These are phyloP conservation scores for Cicer bijugum DNA, from an alignment of 306 rosid genomes.

Conservation along the genomic window DNA sequence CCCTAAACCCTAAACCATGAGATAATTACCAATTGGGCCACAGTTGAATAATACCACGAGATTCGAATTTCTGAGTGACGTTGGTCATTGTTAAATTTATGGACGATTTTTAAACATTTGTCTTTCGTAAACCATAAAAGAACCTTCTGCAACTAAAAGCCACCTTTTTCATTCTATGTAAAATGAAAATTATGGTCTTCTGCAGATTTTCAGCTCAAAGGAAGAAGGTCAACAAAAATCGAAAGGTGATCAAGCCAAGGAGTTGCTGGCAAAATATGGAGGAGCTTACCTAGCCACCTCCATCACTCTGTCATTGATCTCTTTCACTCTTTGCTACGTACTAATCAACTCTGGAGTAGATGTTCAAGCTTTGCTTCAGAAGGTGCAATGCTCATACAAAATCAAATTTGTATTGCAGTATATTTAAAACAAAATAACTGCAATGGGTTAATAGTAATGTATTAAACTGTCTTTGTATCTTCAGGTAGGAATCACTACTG, in stretches of 20 bases:
- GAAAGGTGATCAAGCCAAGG: constrained; percentile 87
- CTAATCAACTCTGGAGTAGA: constrained; percentile 77
- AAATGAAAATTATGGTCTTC: constrained; percentile 25
- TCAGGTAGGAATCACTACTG: constrained; percentile 79
- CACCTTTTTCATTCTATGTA: background rate
- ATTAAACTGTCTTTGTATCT: background rate
- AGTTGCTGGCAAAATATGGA: constrained; percentile 87
- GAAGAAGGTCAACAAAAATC: constrained; percentile 70
- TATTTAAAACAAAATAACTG: constrained; percentile 16
- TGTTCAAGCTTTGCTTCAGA: constrained; percentile 75
- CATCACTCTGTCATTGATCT: constrained; percentile 77
- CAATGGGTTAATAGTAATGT: too few species aligned
- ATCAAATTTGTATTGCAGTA: constrained; percentile 12
- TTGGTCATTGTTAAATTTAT: background rate
- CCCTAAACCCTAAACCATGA: too few species aligned
- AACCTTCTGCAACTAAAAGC: background rate
- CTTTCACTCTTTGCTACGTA: constrained; percentile 73
- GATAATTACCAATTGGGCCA: background rate
- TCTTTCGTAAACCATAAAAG: background rate
- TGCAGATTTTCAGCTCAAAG: constrained; percentile 87
- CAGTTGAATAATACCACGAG: background rate
- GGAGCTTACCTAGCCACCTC: constrained; percentile 93
- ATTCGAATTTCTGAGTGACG: background rate
- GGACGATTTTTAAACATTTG: background rate
- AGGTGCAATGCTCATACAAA: constrained; percentile 53